Percentiles rank a stretch among this genome's conserved stretches.
Conservation (phyloP, 306 rosid species). For the Fragaria ananassa region DNA sequence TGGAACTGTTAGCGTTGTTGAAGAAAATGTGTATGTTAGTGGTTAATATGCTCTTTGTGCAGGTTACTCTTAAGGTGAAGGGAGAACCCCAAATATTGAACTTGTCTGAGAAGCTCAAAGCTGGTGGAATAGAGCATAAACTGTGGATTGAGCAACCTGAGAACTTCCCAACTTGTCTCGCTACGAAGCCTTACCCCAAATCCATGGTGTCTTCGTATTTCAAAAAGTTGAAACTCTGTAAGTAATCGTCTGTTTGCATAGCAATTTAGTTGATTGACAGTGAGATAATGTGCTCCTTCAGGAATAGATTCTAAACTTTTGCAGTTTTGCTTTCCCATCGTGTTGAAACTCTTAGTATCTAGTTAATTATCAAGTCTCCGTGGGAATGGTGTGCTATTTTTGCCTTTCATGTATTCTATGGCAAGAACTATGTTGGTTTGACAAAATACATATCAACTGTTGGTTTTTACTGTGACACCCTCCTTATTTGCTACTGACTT, state of each 20-base stretch:
- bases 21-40: neutral
- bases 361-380: neutral
- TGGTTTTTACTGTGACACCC: neutral
- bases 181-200: conserved; percentile 81
- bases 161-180: conserved; percentile 75
- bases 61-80: conserved; percentile 86
- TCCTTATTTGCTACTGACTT: neutral
- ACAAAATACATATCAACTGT: neutral
- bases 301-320: neutral
- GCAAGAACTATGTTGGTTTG: neutral
- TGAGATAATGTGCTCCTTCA: neutral
- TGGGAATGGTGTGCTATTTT: neutral
- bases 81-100: conserved; percentile 69
- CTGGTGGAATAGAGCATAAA: conserved; percentile 61
- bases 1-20: neutral
- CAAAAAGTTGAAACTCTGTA: conserved; percentile 79
- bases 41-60: conserved; percentile 2
- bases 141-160: conserved; percentile 88
- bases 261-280: neutral
- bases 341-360: neutral
- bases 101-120: conserved; percentile 63
- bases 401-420: neutral
- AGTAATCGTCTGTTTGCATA: conserved; percentile 33
- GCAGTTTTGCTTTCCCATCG: neutral
- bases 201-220: conserved; percentile 55